phyloP scores from a whole-genome alignment of 495 filamentous ascomycete species.

The Penicillium simplicissimum region DNA sequence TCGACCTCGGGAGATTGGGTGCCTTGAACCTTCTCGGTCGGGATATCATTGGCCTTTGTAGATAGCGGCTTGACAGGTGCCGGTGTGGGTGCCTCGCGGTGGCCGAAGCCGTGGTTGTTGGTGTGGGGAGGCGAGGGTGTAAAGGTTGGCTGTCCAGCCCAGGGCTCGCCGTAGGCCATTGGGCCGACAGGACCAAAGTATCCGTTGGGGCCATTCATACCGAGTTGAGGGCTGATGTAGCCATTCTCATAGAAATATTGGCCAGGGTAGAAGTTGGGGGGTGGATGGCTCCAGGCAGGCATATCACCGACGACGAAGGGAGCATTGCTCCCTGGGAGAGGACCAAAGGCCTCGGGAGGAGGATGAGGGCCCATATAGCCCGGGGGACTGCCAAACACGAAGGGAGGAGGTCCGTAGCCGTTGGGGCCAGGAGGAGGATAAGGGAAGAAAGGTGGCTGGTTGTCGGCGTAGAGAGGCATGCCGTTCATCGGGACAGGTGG shows the following conservation, averaged over 20 bases:
- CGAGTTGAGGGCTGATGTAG: neutral
- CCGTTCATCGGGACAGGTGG: neutral
- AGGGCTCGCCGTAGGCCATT: neutral
- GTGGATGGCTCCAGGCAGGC: neutral
- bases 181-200: constrained; percentile 4
- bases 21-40: neutral
- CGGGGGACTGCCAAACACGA: neutral
- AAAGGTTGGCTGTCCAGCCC: neutral
- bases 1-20: neutral
- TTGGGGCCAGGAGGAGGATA: neutral
- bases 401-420: neutral
- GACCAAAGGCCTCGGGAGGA: neutral
- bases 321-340: neutral
- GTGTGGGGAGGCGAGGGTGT: neutral
- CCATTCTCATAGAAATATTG: neutral
- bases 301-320: constrained; percentile 7
- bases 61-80: neutral
- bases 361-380: neutral
- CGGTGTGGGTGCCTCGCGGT: neutral
- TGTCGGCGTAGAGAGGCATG: constrained; percentile 1
- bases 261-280: neutral
- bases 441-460: neutral
- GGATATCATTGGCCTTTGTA: neutral
- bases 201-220: neutral
- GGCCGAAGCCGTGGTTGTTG: neutral